Base-by-base conservation (phyloP, 2,329 filamentous ascomycete genomes). In the Lojkania enalia region DNA sequence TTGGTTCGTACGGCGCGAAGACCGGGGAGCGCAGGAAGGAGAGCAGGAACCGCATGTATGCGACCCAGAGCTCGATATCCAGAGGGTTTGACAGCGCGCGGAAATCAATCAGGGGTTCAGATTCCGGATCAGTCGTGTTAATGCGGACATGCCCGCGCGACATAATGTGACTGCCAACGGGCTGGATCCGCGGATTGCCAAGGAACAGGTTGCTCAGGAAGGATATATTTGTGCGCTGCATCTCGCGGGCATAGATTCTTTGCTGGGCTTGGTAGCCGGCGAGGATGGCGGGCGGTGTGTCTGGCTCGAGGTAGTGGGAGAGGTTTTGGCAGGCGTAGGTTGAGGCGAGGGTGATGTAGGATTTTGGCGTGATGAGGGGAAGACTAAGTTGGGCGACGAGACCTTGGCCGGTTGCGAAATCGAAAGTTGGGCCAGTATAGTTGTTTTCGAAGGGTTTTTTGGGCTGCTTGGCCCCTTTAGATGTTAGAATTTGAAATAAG, bases 21-120 rank as follows among this genome's bases (percentile, higher is more conserved):
- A 18, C 15, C 11, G 13, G 9, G 58, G 51, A 25, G 52, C 31
- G 13, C 6, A 51, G 23, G 52, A 51, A 37, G 14, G 30, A 20
- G 19, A 58, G 48, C 35, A 58, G 43, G 42, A 55, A 63, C 29
- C 46, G 32, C 20, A 63, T 48, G 19, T 46, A 45, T 39, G 54
- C 54, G 5, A 56, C 46, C 39, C 52, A 49, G 14, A 63, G 30
- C 31, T 56, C 58, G 5, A 60, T 13, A 35, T 63, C 58, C 12
- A 49, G 23, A 3, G 60, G 62, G 25, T 63, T 63, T 20, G 57
- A 57, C 4, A 55, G 46, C 2, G 59, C 55, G 33, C 57, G 59
- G 45, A 56, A 63, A 45, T 63, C 53, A n/a, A 64, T 57, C 7
- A 57, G 27, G 1, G 55, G 58, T 39, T 61, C 56, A 1, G 19